Evolutionary conservation across 2,329 filamentous ascomycete species (phyloP).

Genomic region (Rosellinia necatrix): DNA sequence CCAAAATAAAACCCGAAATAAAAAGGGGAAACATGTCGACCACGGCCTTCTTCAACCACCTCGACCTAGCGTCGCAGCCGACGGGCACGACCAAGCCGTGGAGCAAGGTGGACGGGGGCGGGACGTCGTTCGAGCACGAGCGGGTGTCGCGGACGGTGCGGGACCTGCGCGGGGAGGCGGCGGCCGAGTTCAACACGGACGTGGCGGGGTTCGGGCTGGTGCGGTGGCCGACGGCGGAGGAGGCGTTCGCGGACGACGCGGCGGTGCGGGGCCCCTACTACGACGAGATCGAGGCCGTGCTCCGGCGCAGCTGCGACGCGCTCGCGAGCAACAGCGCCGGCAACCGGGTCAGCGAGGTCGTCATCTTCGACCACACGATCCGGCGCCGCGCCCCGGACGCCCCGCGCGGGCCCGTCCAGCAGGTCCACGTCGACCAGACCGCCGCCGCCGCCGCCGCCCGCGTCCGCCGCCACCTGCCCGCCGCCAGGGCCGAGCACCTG

Average conservation of each 20-base stretch:
- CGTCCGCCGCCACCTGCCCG: slow-evolving; percentile 63
- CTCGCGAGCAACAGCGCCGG: slow-evolving; percentile 44
- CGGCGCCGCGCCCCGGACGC: slow-evolving; percentile 58
- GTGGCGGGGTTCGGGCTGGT: slow-evolving; percentile 63
- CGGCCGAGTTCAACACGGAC: slow-evolving; percentile 58
- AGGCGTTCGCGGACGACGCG: slow-evolving; percentile 58
- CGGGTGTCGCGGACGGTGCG: slow-evolving; percentile 54
- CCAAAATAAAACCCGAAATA: too few relatives aligned
- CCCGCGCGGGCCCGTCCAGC: slow-evolving; percentile 67
- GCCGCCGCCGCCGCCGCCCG: slow-evolving; percentile 63
- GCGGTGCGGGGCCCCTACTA: slow-evolving; percentile 64
- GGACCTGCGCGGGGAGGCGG: slow-evolving; percentile 57
- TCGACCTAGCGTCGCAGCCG: slow-evolving; percentile 57
- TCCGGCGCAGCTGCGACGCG: slow-evolving; percentile 49
- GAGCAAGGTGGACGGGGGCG: slow-evolving; percentile 67
- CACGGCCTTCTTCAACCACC: slow-evolving; percentile 63
- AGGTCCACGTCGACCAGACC: slow-evolving; percentile 75
- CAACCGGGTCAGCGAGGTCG: slow-evolving; percentile 44
- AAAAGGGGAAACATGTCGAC: slow-evolving; percentile 52
- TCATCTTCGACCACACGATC: slow-evolving; percentile 76
- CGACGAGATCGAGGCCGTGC: slow-evolving; percentile 61
- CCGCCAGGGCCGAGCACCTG: slow-evolving; percentile 59
- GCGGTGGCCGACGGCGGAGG: slow-evolving; percentile 56
- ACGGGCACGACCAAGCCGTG: slow-evolving; percentile 56
- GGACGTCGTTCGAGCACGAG: slow-evolving; percentile 55